Evolutionary conservation across 441 rosid species (phyloP), one percentile per base, ranked within the genome.

Genomic region (Theobroma grandiflorum): DNA sequence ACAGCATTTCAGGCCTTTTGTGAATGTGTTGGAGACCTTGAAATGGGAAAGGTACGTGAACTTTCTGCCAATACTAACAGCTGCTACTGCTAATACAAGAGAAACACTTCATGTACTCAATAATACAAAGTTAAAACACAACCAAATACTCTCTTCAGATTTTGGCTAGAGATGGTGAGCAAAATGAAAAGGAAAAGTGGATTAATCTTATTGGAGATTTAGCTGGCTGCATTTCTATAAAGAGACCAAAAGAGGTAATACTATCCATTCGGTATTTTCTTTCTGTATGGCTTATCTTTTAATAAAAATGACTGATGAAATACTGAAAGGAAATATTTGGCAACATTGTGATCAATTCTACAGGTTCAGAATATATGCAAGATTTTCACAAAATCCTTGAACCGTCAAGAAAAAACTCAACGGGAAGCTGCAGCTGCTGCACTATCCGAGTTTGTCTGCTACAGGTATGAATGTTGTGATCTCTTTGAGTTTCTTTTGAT

Each of bases 361-460:
- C 95, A 97, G 99, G 98, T 97, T 82, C 91, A 90, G 84, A 87
- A 81, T 82, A 92, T 97, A 72, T 90, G 98, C 84, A 72, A 86
- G 77, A 94, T 92, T 86, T 88, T 97, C 81, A 95, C 98, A n/a
- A 91, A 89, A 83, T 89, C 98, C 79, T 86, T 97, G 70, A 92
- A 88, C 81, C 92, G 92, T 52, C 86, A 88, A 74, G 93, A 93
- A 85, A 91, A 87, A 66, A 91, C 89, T 87, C 98, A 92, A 83
- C 90, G 96, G 86, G 99, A 97, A 90, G 98, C 99, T 84, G 98
- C 99, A 70, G 99, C 99, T 42, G 99, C 98, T 31, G 99, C 99
- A 76, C 83, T 97, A 78, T 97, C 99, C 45, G 99, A 95, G 91
- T 95, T 97, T 84, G 91, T 95, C 72, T 90, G 91, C 78, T 90